Conservation (phyloP, 2,329 filamentous ascomycete species). For the Aureobasidium sp. region DNA sequence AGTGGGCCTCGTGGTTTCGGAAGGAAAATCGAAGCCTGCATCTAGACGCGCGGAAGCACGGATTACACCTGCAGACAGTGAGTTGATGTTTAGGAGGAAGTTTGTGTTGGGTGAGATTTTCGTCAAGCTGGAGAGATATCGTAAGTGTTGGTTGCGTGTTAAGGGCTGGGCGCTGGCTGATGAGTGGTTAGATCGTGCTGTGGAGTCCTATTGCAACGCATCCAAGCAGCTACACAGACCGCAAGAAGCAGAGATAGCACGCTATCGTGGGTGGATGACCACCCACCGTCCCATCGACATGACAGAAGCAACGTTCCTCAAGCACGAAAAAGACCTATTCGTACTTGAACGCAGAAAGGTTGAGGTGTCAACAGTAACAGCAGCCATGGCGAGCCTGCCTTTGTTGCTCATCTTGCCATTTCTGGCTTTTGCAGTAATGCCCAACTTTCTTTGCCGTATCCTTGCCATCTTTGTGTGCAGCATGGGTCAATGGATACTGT, state of each 20-base stretch:
- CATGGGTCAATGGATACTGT: constrained; percentile 27
- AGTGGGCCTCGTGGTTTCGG: constrained; percentile 21
- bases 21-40: constrained; percentile 35
- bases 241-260: constrained; percentile 41
- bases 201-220: constrained; percentile 49
- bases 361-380: neutral
- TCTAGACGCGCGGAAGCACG: constrained; percentile 51
- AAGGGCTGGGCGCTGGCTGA: constrained; percentile 18
- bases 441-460: constrained; percentile 32
- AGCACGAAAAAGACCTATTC: constrained; percentile 47
- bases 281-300: constrained; percentile 48
- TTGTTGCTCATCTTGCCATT: constrained; percentile 27
- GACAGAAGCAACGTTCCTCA: constrained; percentile 52
- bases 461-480: constrained; percentile 32
- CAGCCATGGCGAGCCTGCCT: neutral
- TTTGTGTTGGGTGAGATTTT: constrained; percentile 55
- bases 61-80: constrained; percentile 34
- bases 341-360: constrained; percentile 20
- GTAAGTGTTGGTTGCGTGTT: constrained; percentile 34
- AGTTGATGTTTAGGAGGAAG: constrained; percentile 52
- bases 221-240: constrained; percentile 44
- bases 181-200: constrained; percentile 43
- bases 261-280: constrained; percentile 49
- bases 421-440: constrained; percentile 32
- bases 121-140: constrained; percentile 59